Evolutionary conservation across 177 flowering plant genomes (phyloP).

Genomic region (Vitis hybrid): DNA sequence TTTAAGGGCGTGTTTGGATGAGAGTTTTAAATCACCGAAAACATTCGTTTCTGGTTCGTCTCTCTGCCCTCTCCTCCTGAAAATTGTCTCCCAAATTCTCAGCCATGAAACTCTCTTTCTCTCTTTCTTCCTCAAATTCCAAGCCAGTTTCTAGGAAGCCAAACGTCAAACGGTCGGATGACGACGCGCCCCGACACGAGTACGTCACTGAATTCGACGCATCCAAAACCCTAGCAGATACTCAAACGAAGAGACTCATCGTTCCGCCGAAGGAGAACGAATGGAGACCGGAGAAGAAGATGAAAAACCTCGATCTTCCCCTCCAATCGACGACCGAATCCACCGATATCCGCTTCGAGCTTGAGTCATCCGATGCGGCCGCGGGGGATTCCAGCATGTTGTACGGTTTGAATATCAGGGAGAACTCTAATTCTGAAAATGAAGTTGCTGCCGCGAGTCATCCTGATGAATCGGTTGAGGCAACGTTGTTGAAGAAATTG

Average conservation of each 20-base stretch:
- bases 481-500: constrained; percentile 45
- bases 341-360: constrained; percentile 36
- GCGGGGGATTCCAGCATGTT: constrained; percentile 27
- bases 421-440: neutral
- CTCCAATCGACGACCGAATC: constrained; percentile 3
- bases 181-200: neutral
- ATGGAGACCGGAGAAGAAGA: constrained; percentile 55
- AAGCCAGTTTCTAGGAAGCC: no score
- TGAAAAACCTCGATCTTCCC: constrained; percentile 64
- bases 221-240: constrained; percentile 13
- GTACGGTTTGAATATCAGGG: constrained; percentile 57
- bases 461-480: constrained; percentile 20
- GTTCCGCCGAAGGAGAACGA: constrained; percentile 62
- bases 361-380: constrained; percentile 28
- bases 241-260: constrained; percentile 8
- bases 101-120: no score
- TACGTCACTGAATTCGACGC: constrained; percentile 29
- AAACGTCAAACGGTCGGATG: no score
- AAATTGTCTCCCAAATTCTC: no score
- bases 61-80: no score
- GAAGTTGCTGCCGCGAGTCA: neutral
- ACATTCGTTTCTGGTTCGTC: no score
- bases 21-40: no score
- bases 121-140: no score
- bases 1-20: no score